phyloP scores from a whole-genome alignment of 768 basidiomycete species.

The Calocybe indica region DNA sequence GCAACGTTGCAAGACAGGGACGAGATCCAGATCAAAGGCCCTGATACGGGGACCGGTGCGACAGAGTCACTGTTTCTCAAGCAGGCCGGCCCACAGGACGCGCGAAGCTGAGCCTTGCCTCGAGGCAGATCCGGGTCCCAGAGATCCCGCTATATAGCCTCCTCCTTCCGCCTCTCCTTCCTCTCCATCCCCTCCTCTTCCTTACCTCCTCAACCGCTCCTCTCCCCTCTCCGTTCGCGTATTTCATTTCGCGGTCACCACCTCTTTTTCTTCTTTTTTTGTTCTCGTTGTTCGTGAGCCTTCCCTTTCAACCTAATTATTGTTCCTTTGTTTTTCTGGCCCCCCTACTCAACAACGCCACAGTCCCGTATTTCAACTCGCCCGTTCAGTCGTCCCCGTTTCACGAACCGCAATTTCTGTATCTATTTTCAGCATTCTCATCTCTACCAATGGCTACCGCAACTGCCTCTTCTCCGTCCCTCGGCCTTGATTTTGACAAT shows the following conservation, averaged over 20 bases:
- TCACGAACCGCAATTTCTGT: conserved; percentile 8
- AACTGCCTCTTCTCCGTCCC: conserved; percentile 15
- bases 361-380: conserved; percentile 15
- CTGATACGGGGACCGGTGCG: no score
- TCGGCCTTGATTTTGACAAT: conserved; percentile 45
- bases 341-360: conserved; percentile 14
- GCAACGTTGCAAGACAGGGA: no score
- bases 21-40: no score
- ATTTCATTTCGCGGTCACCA: conserved; percentile 31
- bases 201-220: conserved; percentile 12
- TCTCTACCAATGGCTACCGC: conserved; percentile 25
- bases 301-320: conserved; percentile 20
- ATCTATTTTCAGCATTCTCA: conserved; percentile 1
- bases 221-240: conserved; percentile 30
- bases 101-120: conserved; percentile 8
- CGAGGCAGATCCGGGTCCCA: conserved; percentile 14
- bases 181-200: conserved; percentile 18
- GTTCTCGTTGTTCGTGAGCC: conserved; percentile 17
- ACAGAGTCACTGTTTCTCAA: no score
- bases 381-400: conserved; percentile 12
- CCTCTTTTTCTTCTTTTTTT: conserved; percentile 18
- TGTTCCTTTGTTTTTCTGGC: conserved; percentile 10
- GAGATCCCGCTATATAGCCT: conserved; percentile 17
- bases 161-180: conserved; percentile 20
- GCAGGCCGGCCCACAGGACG: no score